Evolutionary conservation across 202 grass and related monocot genomes (phyloP).

Genomic region (Dendrocalamus latiflorus): DNA sequence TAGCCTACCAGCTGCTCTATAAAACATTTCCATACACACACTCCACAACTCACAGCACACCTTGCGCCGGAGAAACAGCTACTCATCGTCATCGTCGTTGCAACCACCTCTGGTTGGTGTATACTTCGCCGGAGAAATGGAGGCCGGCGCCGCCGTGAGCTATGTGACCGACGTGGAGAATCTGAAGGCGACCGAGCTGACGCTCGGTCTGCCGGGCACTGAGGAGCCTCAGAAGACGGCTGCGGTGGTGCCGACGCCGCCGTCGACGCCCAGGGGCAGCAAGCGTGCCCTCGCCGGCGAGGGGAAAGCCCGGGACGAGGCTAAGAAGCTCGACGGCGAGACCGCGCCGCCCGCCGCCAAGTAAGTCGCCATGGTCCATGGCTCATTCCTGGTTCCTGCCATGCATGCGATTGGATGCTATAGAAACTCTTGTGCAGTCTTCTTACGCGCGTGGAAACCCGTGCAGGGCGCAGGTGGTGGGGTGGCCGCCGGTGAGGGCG

Average conservation of each 20-base stretch:
- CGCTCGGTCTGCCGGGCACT: slow-evolving; percentile 81
- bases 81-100: not conserved
- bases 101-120: not conserved
- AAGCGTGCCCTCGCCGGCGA: slow-evolving; percentile 42
- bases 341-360: slow-evolving; percentile 42
- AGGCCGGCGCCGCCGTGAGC: slow-evolving; percentile 15
- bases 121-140: slow-evolving; percentile 36
- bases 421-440: not conserved
- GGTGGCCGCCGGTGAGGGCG: slow-evolving; percentile 80
- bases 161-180: slow-evolving; percentile 37
- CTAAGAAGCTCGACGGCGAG: slow-evolving; percentile 8
- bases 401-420: not conserved
- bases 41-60: not conserved
- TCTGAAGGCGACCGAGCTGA: slow-evolving; percentile 79
- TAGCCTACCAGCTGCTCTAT: slow-evolving; percentile 20
- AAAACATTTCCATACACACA: slow-evolving; percentile 16
- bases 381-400: not conserved
- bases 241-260: not conserved
- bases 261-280: slow-evolving; percentile 28
- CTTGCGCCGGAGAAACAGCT: not conserved
- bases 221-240: slow-evolving; percentile 24
- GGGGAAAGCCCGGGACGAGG: not conserved
- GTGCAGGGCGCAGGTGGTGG: slow-evolving; percentile 81
- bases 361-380: not conserved
- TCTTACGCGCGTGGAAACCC: not conserved